Evolutionary conservation across 345 rosid species (phyloP), one percentile per base, ranked within the genome.

Genomic region (Eucalyptus curtisii): DNA sequence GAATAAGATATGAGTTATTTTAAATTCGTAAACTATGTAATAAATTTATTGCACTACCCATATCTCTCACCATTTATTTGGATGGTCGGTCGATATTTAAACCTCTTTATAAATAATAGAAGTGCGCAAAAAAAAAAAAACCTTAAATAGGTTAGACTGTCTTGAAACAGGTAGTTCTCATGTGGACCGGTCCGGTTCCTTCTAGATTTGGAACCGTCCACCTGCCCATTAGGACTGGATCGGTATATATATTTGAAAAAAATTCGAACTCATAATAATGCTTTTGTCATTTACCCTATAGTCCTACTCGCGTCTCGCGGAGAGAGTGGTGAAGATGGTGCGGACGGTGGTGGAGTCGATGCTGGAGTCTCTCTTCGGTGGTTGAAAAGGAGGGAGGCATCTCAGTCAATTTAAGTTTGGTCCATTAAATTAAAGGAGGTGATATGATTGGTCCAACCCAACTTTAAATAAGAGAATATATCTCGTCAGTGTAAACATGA

Each of bases 341-440:
- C 91, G 98, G 89, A 98, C 98, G 3, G 98, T 94, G 59, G 94
- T 94, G 49, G 98, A 97, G 90, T 90, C 97, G 4, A 95, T 96
- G 95, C 87, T 97, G 17, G 89, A 90, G 81, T 87, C 91, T 71
- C 96, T 93, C 25, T 95, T 96, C 59, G 95, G 94, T 37, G 25
- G 90, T 49, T 95, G 48, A 76, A 91, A 37, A 94, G 89, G 87
- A 94, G 87, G 53, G 90, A 42, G 76, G 76, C 76, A n/a, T 31
- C 76, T 64, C 76, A n/a, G 4, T 64, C 76, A 64, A 33, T 64
- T 64, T n/a, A 64, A 64, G 76, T 64, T 64, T 4, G 40, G 20
- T 64, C 76, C 76, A 64, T 14, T n/a, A 27, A 61, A 61, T 64
- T n/a, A 64, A 64, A n/a, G 57, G 40, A 64, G 40, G 37, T 8